phyloP scores from a whole-genome alignment of 371 early-diverging fungal genomes.

The Mucor piriformis region DNA sequence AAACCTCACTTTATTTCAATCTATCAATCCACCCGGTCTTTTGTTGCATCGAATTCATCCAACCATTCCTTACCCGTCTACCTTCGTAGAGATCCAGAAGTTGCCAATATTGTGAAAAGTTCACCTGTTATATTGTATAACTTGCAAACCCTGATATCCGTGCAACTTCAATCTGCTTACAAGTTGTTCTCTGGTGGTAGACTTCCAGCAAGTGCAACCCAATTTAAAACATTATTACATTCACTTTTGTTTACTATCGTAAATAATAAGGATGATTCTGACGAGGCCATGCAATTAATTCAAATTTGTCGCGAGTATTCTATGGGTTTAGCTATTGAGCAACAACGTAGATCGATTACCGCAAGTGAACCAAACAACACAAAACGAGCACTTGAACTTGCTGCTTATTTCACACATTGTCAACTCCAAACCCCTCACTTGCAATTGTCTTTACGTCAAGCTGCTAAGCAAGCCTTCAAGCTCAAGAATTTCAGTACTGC shows the following conservation, averaged over 20 bases:
- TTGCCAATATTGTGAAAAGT: constrained; percentile 51
- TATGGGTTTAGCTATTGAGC: constrained; percentile 83
- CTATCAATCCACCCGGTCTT: constrained; percentile 76
- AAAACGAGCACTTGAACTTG: constrained; percentile 83
- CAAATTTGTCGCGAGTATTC: constrained; percentile 89
- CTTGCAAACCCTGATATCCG: constrained; percentile 53
- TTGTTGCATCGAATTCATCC: constrained; percentile 67
- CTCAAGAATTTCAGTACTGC: constrained; percentile 81
- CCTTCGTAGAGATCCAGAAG: constrained; percentile 66
- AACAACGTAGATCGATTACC: constrained; percentile 64
- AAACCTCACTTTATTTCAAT: constrained; percentile 84
- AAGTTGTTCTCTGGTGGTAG: constrained; percentile 72
- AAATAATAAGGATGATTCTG: constrained; percentile 59
- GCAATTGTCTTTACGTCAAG: constrained; percentile 80
- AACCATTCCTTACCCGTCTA: constrained; percentile 61
- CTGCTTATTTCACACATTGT: constrained; percentile 94
- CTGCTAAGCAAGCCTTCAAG: constrained; percentile 83
- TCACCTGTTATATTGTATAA: constrained; percentile 59
- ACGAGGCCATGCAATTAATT: constrained; percentile 79
- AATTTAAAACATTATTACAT: constrained; percentile 76
- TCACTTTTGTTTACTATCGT: constrained; percentile 70
- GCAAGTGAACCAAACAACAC: constrained; percentile 52
- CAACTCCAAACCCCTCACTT: constrained; percentile 85
- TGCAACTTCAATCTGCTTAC: constrained; percentile 80
- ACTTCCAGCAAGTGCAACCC: constrained; percentile 73